These are phyloP conservation scores for Podaxis sp. DNA, from an alignment of 768 basidiomycete genomes.

Conservation along the genomic window DNA sequence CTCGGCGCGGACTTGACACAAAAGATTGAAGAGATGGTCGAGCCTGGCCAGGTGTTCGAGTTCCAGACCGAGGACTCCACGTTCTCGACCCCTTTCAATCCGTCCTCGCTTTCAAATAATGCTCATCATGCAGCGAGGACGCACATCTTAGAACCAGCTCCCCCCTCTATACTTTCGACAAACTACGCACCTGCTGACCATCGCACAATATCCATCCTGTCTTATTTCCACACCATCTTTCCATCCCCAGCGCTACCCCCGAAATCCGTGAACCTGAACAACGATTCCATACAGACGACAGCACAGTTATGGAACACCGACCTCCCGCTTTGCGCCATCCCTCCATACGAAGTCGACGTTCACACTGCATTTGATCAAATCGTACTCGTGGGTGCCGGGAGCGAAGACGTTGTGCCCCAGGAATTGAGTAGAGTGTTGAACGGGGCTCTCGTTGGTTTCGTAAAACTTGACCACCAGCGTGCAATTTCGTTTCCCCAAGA, in stretches of 20 bases:
- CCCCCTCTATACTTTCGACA: conserved; percentile 40
- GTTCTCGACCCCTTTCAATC: neutral
- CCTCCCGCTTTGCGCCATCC: conserved; percentile 61
- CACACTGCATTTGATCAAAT: conserved; percentile 57
- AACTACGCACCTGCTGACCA: conserved; percentile 62
- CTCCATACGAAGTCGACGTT: conserved; percentile 73
- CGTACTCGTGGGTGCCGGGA: conserved; percentile 67
- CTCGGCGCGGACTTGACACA: conserved; percentile 78
- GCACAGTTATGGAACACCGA: conserved; percentile 63
- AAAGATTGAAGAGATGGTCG: conserved; percentile 65
- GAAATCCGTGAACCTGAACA: conserved; percentile 6
- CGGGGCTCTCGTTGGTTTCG: conserved; percentile 76
- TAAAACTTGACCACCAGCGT: conserved; percentile 26
- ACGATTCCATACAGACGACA: conserved; percentile 29
- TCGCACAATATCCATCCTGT: conserved; percentile 65
- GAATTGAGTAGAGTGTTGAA: conserved; percentile 77
- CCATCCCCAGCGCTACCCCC: conserved; percentile 14
- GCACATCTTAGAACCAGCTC: conserved; percentile 46
- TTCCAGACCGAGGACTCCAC: conserved; percentile 30
- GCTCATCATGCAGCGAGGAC: neutral
- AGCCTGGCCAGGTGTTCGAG: conserved; percentile 60
- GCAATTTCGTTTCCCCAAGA: neutral
- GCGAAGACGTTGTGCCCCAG: conserved; percentile 71
- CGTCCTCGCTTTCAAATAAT: neutral
- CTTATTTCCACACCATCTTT: conserved; percentile 69